Evolutionary conservation across 805 yeast genomes (phyloP), one percentile per base, ranked within the genome.

Genomic region (Lachancea lanzarotensis): DNA sequence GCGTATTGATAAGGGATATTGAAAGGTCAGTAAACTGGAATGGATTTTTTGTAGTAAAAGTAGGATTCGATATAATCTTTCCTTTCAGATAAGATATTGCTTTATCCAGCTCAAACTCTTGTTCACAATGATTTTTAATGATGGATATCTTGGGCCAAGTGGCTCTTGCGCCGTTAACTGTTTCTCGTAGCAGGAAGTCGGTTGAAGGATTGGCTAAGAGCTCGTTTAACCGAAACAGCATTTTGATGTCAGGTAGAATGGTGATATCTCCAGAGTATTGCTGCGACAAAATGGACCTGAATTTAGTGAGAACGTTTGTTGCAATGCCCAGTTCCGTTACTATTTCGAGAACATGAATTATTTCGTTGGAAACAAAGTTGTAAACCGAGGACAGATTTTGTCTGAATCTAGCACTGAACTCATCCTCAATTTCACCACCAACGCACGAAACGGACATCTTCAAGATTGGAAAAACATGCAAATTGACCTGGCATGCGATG

Each of bases 401-500:
- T 52, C 80, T 78, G 40, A 82, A 55, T 45, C 72, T 70, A 17
- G 81, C 77, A 47, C 77, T 75, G 33, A 75, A 66, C 48, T 78
- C 83, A 48, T 76, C 75, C 54, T 82, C 86, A 35, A 79, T 66
- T 50, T 76, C 82, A 7, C 86, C 86, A 11, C 88, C 89, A 17
- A 79, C 80, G 59, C 79, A 76, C 17, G 81, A 77, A 3, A 81
- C 73, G 0, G 89, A 79, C 43, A 81, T 48, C 52, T 80, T 81
- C 54, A 93, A 70, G 41, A 91, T 75, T 0, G 98, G 98, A 2
- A 85, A 86, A 13, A 93, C 95, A 61, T 93, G 98, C 0, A 97
- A 95, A 59, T 93, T 93, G 1, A 93, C 98, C 62, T 93, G 99
- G 38, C 95, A 91, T 0, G 97, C 98, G 54, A 93, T 89, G 50